Conservation (phyloP, 1,284 basidiomycete genomes). For the Crocinoboletus sp. region DNA sequence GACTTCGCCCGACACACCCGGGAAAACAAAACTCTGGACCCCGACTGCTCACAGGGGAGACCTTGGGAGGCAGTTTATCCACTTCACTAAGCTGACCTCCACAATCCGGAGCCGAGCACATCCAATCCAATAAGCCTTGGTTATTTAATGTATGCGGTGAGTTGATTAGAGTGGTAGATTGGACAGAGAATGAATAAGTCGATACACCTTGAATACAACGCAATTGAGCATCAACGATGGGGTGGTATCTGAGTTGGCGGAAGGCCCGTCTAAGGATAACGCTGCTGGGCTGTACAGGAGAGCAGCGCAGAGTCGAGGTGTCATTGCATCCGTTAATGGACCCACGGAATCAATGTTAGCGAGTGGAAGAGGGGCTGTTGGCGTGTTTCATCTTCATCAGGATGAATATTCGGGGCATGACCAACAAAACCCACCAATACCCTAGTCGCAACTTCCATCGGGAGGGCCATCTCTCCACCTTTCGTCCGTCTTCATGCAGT, state of each 20-base stretch:
- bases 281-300: background rate
- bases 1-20: background rate
- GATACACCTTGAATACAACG: background rate
- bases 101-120: background rate
- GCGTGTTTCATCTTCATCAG: background rate
- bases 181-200: background rate
- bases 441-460: conserved; percentile 84
- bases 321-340: background rate
- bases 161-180: background rate
- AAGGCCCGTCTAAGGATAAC: background rate
- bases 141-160: background rate
- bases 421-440: conserved; percentile 10
- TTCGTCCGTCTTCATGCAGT: conserved; percentile 75
- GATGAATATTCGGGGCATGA: background rate
- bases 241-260: conserved; percentile 1
- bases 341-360: background rate
- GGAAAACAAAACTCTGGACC: background rate
- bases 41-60: background rate
- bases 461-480: conserved; percentile 89
- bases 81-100: background rate
- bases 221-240: background rate
- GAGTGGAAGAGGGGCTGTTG: background rate
- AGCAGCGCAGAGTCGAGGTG: too few relatives aligned
- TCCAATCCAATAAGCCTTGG: background rate
- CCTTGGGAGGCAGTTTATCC: background rate